phyloP scores from a whole-genome alignment of 768 basidiomycete species.

The Amanita thiersii region DNA sequence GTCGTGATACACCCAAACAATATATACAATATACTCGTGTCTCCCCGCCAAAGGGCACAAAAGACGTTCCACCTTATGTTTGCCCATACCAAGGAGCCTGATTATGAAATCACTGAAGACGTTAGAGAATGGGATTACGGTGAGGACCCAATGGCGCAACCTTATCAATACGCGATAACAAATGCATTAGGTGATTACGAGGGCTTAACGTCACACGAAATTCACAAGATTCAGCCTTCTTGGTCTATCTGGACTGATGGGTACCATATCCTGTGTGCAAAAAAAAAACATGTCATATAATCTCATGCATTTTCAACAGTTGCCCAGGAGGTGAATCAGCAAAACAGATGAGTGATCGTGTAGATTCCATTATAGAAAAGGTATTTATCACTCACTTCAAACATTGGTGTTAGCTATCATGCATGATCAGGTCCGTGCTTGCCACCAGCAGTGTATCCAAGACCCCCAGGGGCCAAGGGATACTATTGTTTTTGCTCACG shows the following conservation, averaged over 20 bases:
- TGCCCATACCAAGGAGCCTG: constrained; percentile 28
- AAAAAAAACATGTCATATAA: constrained; percentile 6
- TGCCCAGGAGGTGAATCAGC: constrained; percentile 87
- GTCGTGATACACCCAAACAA: constrained; percentile 76
- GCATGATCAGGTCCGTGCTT: constrained; percentile 51
- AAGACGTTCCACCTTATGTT: constrained; percentile 82
- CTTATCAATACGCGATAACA: neutral
- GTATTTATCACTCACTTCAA: constrained; percentile 31
- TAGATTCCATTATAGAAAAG: constrained; percentile 68
- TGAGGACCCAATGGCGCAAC: constrained; percentile 9
- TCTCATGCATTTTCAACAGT: constrained; percentile 24
- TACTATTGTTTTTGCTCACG: constrained; percentile 87
- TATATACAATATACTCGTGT: constrained; percentile 68
- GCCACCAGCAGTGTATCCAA: constrained; percentile 64
- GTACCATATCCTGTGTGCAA: constrained; percentile 25
- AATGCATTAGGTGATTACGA: constrained; percentile 64
- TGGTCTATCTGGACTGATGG: constrained; percentile 90
- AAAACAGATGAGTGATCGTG: constrained; percentile 69
- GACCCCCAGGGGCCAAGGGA: constrained; percentile 63
- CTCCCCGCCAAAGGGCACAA: constrained; percentile 82
- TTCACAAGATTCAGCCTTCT: constrained; percentile 43
- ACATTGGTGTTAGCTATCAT: neutral
- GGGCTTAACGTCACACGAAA: constrained; percentile 74
- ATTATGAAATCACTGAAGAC: constrained; percentile 57
- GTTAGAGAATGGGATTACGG: constrained; percentile 86